phyloP scores from a whole-genome alignment of 2,329 filamentous ascomycete species.

The Colletotrichum melonis region DNA sequence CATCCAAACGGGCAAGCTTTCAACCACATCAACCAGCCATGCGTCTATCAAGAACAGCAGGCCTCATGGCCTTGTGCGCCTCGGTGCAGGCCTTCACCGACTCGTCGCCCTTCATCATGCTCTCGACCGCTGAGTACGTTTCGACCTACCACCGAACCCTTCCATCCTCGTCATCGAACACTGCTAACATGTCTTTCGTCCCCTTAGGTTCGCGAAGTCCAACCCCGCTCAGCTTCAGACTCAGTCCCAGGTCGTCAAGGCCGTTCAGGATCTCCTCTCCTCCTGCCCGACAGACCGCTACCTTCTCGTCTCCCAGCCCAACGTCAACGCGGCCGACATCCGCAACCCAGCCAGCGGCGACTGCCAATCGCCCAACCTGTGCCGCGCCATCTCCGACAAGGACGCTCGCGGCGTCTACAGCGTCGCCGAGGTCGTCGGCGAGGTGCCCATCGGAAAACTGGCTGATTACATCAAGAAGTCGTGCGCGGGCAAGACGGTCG shows the following conservation, averaged over 20 bases:
- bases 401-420: constrained; percentile 54
- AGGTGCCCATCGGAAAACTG: constrained; percentile 55
- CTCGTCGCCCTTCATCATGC: constrained; percentile 88
- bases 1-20: constrained; percentile 23
- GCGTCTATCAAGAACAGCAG: constrained; percentile 64
- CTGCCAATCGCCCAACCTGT: constrained; percentile 66
- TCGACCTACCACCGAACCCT: background rate
- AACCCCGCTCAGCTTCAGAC: constrained; percentile 60
- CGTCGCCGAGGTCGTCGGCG: constrained; percentile 70
- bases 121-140: constrained; percentile 84
- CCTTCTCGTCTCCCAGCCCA: constrained; percentile 81
- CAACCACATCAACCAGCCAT: constrained; percentile 49
- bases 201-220: constrained; percentile 47
- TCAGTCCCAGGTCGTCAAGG: constrained; percentile 54
- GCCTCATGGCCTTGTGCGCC: constrained; percentile 66
- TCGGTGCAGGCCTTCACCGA: constrained; percentile 81
- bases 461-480: constrained; percentile 55
- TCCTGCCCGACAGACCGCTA: constrained; percentile 81
- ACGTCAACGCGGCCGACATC: constrained; percentile 78
- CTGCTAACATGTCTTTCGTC: constrained; percentile 5
- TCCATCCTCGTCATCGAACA: constrained; percentile 6
- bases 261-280: constrained; percentile 65
- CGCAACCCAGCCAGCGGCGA: constrained; percentile 51
- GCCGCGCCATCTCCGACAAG: constrained; percentile 50
- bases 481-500: constrained; percentile 55